Evolutionary conservation across 306 rosid species (phyloP).

Genomic region (Begonia fuchsioides): DNA sequence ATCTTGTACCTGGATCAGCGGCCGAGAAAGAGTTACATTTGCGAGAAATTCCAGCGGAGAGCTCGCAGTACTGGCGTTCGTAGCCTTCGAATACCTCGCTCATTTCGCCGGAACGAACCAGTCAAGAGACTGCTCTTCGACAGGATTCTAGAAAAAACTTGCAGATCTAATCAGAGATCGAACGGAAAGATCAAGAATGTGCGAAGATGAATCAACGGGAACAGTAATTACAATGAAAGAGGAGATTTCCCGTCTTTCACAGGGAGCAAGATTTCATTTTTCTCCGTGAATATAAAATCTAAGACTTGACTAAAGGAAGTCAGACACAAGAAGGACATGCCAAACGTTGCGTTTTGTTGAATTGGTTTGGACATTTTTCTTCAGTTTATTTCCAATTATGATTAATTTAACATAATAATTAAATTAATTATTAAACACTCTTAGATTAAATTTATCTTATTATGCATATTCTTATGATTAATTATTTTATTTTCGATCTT

Average conservation of each 20-base stretch:
- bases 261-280: not conserved
- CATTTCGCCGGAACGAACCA: constrained; percentile 1
- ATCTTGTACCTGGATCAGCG: constrained; percentile 11
- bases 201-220: not conserved
- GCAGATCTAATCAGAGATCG: not conserved
- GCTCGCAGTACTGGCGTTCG: constrained; percentile 23
- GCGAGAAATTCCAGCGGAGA: constrained; percentile 12
- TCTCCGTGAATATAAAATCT: too few species aligned
- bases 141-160: not conserved
- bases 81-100: constrained; percentile 19
- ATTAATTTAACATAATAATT: too few species aligned
- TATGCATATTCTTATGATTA: too few species aligned
- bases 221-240: not conserved
- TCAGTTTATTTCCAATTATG: too few species aligned
- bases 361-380: too few species aligned
- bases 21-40: constrained; percentile 10
- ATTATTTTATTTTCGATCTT: too few species aligned
- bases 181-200: not conserved
- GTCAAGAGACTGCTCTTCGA: not conserved
- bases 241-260: not conserved
- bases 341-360: too few species aligned
- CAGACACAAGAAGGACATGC: too few species aligned
- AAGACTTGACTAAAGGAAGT: too few species aligned
- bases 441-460: too few species aligned
- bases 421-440: too few species aligned